phyloP scores from a whole-genome alignment of 805 yeast species.

The Tetrapisispora nanseiensis region DNA sequence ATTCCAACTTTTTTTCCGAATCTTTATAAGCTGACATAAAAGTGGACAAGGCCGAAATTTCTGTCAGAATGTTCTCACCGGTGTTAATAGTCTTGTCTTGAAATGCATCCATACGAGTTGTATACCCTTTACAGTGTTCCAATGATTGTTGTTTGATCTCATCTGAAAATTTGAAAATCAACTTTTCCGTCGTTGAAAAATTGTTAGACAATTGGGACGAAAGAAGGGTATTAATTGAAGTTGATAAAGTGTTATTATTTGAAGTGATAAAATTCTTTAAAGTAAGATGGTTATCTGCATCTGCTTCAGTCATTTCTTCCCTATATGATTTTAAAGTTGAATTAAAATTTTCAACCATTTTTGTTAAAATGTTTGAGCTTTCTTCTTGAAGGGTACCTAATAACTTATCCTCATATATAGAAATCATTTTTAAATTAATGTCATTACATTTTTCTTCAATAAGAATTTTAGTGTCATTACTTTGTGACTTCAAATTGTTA shows the following conservation, averaged over 20 bases:
- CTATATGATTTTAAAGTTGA: background rate
- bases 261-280: background rate
- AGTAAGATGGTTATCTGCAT: background rate
- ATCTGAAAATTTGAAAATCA: background rate
- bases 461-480: background rate
- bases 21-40: constrained; percentile 8
- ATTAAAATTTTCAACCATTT: background rate
- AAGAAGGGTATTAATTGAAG: background rate
- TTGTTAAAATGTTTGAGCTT: too few relatives aligned
- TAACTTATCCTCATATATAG: background rate
- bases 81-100: background rate
- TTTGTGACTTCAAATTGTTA: constrained; percentile 7
- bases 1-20: constrained; percentile 13
- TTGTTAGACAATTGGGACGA: background rate
- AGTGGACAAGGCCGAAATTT: constrained; percentile 6
- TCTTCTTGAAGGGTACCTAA: background rate
- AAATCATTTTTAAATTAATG: constrained; percentile 4
- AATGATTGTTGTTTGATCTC: too few relatives aligned
- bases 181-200: background rate
- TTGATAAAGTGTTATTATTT: background rate
- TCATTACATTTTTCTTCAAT: constrained; percentile 1
- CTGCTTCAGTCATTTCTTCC: background rate
- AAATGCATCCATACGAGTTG: background rate
- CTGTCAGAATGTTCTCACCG: background rate
- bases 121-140: background rate